Percentiles rank a stretch among this genome's conserved stretches.
These are phyloP conservation scores for Diplodia sapinea DNA, from an alignment of 2,329 filamentous ascomycete genomes.

Conservation along the genomic window DNA sequence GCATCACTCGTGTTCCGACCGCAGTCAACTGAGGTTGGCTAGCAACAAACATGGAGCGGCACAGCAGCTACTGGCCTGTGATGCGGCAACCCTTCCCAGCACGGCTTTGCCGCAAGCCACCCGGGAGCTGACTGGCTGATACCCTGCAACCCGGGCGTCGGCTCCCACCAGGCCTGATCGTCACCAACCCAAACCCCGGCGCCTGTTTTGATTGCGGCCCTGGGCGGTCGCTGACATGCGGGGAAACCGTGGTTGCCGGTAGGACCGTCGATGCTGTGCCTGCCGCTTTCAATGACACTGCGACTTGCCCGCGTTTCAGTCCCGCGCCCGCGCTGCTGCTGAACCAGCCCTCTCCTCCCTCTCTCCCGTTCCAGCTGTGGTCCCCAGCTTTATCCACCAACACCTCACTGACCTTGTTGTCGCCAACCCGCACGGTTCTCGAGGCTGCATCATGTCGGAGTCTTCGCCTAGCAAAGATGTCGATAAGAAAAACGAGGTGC, in stretches of 20 bases:
- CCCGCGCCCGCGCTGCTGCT: not conserved
- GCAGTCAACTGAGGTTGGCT: not conserved
- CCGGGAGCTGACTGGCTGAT: constrained; percentile 20
- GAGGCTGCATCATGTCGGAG: constrained; percentile 9
- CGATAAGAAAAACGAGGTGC: constrained; percentile 22
- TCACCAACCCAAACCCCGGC: constrained; percentile 10
- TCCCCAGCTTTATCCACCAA: not conserved
- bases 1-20: not conserved
- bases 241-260: constrained; percentile 8
- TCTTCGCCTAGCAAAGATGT: not conserved
- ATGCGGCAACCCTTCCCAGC: not conserved
- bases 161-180: constrained; percentile 9
- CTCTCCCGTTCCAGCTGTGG: not conserved
- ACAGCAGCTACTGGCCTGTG: not conserved
- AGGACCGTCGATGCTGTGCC: constrained; percentile 2
- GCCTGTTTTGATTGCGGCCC: constrained; percentile 23
- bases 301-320: not conserved
- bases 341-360: not conserved
- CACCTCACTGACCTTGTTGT: not conserved
- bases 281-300: constrained; percentile 4
- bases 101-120: constrained; percentile 23
- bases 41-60: not conserved
- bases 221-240: constrained; percentile 15
- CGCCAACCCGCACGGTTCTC: not conserved
- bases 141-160: constrained; percentile 8